Base-by-base conservation (phyloP, 768 basidiomycete genomes). In the Tephrocybe sp. region DNA sequence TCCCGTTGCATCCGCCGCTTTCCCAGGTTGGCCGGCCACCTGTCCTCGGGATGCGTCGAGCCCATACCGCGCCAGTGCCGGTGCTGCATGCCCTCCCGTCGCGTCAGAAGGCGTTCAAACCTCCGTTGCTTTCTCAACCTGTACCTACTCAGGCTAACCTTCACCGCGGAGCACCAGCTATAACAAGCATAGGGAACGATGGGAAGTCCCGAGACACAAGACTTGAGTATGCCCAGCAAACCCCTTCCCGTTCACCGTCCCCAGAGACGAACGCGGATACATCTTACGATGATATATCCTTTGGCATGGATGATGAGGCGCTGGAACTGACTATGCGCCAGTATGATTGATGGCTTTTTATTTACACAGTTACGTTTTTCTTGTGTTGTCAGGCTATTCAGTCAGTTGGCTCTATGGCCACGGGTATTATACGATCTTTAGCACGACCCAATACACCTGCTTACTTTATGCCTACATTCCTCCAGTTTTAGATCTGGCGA, bases 31-130 rank as follows among this genome's bases (percentile, higher is more conserved):
- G 59, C 6, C 65, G 66, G 10, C 70, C 68, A 0, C 73, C 71
- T 4, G 52, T 53, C 18, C 61, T 75, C 12, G 73, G 73, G 34
- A 75, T 75, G 73, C 69, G 72, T n/a, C 66, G 73, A 14, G 64
- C 64, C 1, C 61, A 62, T 45, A 65, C 66, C 1, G 51, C 56
- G 7, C 57, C 67, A 10, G 38, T 48, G 10, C 39, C 54, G 3
- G 7, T 21, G 17, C 36, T 23, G 7, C 58, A 51, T 8, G 37
- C 46, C 3, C 59, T 73, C 14, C 68, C 70, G 1, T 63, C 57
- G 10, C 64, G 59, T 48, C 71, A 65, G 46, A 72, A 69, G 48
- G 60, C 57, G 5, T 74, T 75, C 63, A 73, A 65, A 39, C 67
- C 73, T 6, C 73, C 73, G 3, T 58, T 74, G 23, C 57, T 66